Evolutionary conservation across 495 filamentous ascomycete species (phyloP), one percentile per base, ranked within the genome.

Genomic region (Penicillium robsamsonii): DNA sequence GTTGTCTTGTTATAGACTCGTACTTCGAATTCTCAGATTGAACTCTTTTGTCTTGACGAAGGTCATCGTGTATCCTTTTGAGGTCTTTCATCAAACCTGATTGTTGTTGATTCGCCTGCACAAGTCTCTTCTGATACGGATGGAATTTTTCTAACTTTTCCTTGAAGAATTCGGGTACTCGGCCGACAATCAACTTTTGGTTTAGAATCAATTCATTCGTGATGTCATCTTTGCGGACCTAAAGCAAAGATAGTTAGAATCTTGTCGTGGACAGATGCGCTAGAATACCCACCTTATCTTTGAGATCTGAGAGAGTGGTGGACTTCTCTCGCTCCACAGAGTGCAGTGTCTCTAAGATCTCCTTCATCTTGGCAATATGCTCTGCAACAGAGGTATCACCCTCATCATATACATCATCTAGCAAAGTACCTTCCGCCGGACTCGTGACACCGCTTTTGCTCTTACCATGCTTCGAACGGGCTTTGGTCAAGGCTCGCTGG

Each of bases 191-290:
- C 2, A 91, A 85, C 66, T 97, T 97, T 66, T 97, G 96, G 78
- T 98, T 98, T 37, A 98, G 78, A 46, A 98, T 97, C 60, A 97
- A 75, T 17, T 38, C 91, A 64, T 95, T 92, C 12, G 93, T 96
- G 59, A 97, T 97, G 65, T 98, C 95, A 63, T 98, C 95, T 63
- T 86, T 88, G 72, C 94, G 94, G 46, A 93, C 87, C 93, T 98
- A 55, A 33, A 41, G 25, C 12, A 17, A 4, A 25, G 44, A 64
- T 42, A 64, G 50, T 45, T 9, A 49, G 42, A 27, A 20, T 2
- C 13, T 37, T 33, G 18, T 30, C 9, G 46, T 30, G 18, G 11
- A 33, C 2, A 56, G 33, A 27, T 46, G 20, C 6, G 13, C 20
- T 27, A 46, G 24, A 33, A 11, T 43, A 62, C 77, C 55, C 71